These are phyloP conservation scores for Acanthochlamys bracteata DNA, from an alignment of 106 monocot species.

Conservation along the genomic window DNA sequence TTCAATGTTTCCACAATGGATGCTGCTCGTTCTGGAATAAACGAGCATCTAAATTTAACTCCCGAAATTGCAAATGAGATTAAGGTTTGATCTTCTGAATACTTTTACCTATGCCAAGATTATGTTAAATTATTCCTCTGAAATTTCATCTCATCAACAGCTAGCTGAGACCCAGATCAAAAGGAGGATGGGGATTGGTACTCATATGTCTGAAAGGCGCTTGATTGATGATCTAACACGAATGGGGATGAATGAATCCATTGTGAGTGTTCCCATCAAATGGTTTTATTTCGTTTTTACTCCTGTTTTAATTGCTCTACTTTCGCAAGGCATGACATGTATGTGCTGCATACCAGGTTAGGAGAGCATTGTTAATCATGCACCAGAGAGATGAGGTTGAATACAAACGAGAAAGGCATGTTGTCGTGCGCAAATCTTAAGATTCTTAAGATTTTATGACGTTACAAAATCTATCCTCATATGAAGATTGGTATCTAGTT, in stretches of 20 bases:
- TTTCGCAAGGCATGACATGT: background rate
- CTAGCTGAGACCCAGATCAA: slow-evolving; percentile 88
- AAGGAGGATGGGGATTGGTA: slow-evolving; percentile 97
- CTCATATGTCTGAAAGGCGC: slow-evolving; percentile 82
- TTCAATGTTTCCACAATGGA: slow-evolving; percentile 97
- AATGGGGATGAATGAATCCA: slow-evolving; percentile 96
- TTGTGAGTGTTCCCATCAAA: slow-evolving; percentile 39
- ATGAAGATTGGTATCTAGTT: too few species aligned
- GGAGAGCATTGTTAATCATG: slow-evolving; percentile 96
- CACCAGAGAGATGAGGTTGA: slow-evolving; percentile 93
- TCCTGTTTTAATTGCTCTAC: background rate
- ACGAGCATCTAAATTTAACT: slow-evolving; percentile 80
- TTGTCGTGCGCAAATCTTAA: slow-evolving; percentile 90
- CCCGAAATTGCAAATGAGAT: slow-evolving; percentile 97
- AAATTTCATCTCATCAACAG: slow-evolving; percentile 24
- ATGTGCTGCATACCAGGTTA: slow-evolving; percentile 35
- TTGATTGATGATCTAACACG: slow-evolving; percentile 77
- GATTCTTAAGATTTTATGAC: too few species aligned
- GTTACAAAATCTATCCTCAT: too few species aligned
- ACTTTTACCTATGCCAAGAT: too few species aligned
- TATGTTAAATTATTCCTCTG: background rate
- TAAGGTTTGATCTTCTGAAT: slow-evolving; percentile 36
- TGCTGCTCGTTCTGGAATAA: slow-evolving; percentile 93
- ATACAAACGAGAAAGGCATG: slow-evolving; percentile 83
- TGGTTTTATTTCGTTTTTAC: background rate